These are phyloP conservation scores for Pythium periplocum DNA, from an alignment of 352 stramenopile species.

Conservation along the genomic window DNA sequence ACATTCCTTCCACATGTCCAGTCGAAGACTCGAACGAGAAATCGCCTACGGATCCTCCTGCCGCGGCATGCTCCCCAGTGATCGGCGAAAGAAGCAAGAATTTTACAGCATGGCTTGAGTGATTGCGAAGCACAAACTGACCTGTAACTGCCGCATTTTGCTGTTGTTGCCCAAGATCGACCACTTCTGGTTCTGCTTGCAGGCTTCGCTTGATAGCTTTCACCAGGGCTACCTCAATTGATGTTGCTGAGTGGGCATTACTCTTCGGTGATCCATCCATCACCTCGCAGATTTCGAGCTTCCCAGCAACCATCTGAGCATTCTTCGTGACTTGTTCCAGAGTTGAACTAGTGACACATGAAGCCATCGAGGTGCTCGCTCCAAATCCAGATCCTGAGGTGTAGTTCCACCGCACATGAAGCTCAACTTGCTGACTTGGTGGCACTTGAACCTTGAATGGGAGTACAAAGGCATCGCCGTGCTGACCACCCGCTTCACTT, in stretches of 20 bases:
- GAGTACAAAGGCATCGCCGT: slow-evolving; percentile 7
- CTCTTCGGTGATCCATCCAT: not conserved
- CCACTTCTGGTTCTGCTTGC: slow-evolving; percentile 49
- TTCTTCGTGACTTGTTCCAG: slow-evolving; percentile 54
- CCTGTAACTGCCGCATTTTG: slow-evolving; percentile 53
- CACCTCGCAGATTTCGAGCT: slow-evolving; percentile 43
- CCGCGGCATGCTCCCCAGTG: too few relatives aligned
- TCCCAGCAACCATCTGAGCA: slow-evolving; percentile 46
- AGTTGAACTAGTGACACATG: slow-evolving; percentile 60
- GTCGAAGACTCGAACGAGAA: slow-evolving; percentile 73
- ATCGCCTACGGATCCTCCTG: slow-evolving; percentile 25
- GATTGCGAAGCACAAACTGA: slow-evolving; percentile 65
- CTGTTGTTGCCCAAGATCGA: slow-evolving; percentile 79
- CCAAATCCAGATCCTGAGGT: slow-evolving; percentile 55
- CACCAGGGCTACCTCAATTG: slow-evolving; percentile 53
- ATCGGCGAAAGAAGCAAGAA: slow-evolving; percentile 35
- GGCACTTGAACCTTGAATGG: slow-evolving; percentile 37
- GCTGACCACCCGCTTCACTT: too few relatives aligned
- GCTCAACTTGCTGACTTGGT: slow-evolving; percentile 22
- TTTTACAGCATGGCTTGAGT: slow-evolving; percentile 57
- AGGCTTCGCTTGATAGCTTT: slow-evolving; percentile 68
- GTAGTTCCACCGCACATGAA: slow-evolving; percentile 71
- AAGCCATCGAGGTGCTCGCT: slow-evolving; percentile 52
- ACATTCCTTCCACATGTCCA: slow-evolving; percentile 53
- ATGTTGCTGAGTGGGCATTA: slow-evolving; percentile 17